These are phyloP conservation scores for Syzygium aqueum DNA, from an alignment of 345 rosid species.

Conservation along the genomic window DNA sequence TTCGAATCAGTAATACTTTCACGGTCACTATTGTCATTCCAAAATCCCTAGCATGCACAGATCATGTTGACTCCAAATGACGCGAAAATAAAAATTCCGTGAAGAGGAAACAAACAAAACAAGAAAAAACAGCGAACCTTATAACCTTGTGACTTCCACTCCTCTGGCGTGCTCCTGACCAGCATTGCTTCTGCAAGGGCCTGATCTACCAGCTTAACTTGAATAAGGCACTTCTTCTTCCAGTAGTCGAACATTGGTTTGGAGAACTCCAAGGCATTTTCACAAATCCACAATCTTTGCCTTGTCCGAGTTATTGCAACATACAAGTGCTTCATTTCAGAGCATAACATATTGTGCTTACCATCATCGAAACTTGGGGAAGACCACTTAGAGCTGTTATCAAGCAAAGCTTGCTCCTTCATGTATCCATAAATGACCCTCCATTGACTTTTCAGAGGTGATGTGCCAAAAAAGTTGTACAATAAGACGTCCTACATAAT, in stretches of 20 bases:
- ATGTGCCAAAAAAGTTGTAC: conserved; percentile 41
- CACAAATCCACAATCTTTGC: conserved; percentile 51
- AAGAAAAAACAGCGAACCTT: conserved; percentile 13
- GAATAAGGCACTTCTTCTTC: conserved; percentile 15
- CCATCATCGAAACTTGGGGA: conserved; percentile 19
- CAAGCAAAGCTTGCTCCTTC: conserved; percentile 1
- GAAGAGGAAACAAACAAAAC: not conserved
- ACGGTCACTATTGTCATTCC: not conserved
- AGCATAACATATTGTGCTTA: conserved; percentile 32
- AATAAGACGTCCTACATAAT: conserved; percentile 34
- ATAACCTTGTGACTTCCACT: conserved; percentile 32
- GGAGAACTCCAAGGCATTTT: conserved; percentile 18
- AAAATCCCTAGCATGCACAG: too few species aligned
- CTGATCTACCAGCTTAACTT: conserved; percentile 22
- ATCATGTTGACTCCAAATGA: not conserved
- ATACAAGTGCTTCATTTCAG: conserved; percentile 24
- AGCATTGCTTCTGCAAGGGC: conserved; percentile 28
- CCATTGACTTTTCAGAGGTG: conserved; percentile 37
- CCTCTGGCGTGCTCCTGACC: conserved; percentile 34
- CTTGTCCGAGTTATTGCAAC: conserved; percentile 43
- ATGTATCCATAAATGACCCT: conserved; percentile 32
- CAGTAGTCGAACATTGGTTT: conserved; percentile 19
- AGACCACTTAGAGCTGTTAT: not conserved
- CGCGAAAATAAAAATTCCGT: not conserved
- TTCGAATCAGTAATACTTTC: not conserved